Evolutionary conservation across 2,329 filamentous ascomycete species (phyloP).

Genomic region (Colletotrichum echinochloae): DNA sequence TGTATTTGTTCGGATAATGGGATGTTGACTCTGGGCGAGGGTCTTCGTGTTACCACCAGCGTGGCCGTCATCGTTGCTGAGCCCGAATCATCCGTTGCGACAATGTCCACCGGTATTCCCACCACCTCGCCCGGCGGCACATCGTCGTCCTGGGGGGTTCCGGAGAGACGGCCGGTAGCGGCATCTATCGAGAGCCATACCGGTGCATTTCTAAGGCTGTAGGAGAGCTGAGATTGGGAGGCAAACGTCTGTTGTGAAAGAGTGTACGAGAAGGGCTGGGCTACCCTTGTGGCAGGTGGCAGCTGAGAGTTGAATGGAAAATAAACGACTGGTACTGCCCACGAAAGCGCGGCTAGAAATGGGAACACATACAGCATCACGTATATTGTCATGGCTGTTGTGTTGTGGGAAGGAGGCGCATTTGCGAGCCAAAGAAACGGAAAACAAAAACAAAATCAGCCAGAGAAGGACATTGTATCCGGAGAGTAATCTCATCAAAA

Average conservation of each 20-base stretch:
- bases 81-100: conserved; percentile 75
- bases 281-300: conserved; percentile 80
- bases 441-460: conserved; percentile 40
- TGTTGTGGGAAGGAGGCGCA: conserved; percentile 25
- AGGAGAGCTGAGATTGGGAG: conserved; percentile 70
- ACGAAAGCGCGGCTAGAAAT: conserved; percentile 47
- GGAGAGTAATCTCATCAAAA: conserved; percentile 29
- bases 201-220: conserved; percentile 74
- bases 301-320: conserved; percentile 90
- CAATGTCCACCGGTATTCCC: conserved; percentile 71
- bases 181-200: conserved; percentile 81
- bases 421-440: conserved; percentile 37
- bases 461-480: conserved; percentile 25
- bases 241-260: conserved; percentile 82
- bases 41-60: conserved; percentile 74
- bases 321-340: conserved; percentile 57
- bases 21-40: conserved; percentile 64
- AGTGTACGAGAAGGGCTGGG: conserved; percentile 74
- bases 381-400: conserved; percentile 48
- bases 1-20: conserved; percentile 70
- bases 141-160: conserved; percentile 72
- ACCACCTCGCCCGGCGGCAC: conserved; percentile 65
- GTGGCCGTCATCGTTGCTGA: conserved; percentile 74
- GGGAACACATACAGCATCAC: conserved; percentile 46
- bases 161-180: conserved; percentile 72